Conservation (phyloP, 2,329 filamentous ascomycete species). For the Grosmannia huntii region DNA sequence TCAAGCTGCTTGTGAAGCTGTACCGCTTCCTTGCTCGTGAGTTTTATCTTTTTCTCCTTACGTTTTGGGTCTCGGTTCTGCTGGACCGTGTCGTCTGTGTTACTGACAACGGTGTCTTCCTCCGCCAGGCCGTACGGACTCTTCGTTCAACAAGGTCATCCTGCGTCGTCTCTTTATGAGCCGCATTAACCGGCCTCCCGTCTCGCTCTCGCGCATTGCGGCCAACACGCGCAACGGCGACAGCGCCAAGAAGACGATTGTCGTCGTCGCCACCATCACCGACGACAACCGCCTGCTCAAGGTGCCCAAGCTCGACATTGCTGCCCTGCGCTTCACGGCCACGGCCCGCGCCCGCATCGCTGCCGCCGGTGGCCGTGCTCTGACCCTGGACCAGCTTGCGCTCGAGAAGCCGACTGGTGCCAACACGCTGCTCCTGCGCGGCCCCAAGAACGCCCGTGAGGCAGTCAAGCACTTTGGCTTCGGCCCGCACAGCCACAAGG, state of each 20-base stretch:
- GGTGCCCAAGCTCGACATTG: conserved; percentile 85
- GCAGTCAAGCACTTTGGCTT: conserved; percentile 99
- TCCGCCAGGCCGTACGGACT: conserved; percentile 77
- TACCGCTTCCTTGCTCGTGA: conserved; percentile 94
- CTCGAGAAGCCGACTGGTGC: conserved; percentile 87
- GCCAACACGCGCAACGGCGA: conserved; percentile 52
- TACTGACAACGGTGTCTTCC: neutral
- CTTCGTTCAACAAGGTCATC: conserved; percentile 97
- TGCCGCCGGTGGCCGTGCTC: conserved; percentile 85
- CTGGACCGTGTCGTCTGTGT: neutral
- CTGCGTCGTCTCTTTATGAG: conserved; percentile 97
- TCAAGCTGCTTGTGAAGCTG: conserved; percentile 95
- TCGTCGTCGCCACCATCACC: conserved; percentile 89
- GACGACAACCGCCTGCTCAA: conserved; percentile 91
- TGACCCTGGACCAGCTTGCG: conserved; percentile 96
- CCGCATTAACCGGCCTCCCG: conserved; percentile 91
- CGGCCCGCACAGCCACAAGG: conserved; percentile 96
- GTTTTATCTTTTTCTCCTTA: conserved; percentile 23
- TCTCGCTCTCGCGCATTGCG: conserved; percentile 85
- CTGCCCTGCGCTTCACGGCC: conserved; percentile 91
- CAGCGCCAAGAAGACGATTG: conserved; percentile 70
- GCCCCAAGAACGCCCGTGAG: conserved; percentile 96
- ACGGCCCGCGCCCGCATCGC: conserved; percentile 88
- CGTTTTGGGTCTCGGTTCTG: neutral
- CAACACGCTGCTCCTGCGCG: conserved; percentile 95